phyloP scores from a whole-genome alignment of 805 yeast species.

The Candida morakotiae region DNA sequence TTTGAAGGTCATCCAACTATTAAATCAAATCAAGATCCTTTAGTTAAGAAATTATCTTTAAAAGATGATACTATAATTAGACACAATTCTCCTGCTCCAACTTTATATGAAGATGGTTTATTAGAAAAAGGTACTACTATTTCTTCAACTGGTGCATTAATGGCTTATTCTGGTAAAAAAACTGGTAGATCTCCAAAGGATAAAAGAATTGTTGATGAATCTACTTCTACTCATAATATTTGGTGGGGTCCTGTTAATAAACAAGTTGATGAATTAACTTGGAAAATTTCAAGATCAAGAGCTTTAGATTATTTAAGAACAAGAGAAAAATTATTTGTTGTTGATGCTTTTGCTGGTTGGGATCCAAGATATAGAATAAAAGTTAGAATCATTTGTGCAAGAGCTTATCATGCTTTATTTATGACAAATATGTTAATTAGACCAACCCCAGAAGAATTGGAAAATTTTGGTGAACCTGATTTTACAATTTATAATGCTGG shows the following conservation, averaged over 20 bases:
- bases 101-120: slow-evolving; percentile 91
- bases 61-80: slow-evolving; percentile 64
- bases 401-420: slow-evolving; percentile 97
- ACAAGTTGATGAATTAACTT: slow-evolving; percentile 88
- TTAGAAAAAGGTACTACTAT: slow-evolving; percentile 87
- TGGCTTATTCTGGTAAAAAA: slow-evolving; percentile 92
- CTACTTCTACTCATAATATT: slow-evolving; percentile 71
- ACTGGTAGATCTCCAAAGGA: slow-evolving; percentile 99
- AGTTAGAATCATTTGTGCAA: slow-evolving; percentile 93
- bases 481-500: slow-evolving; percentile 98
- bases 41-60: slow-evolving; percentile 41
- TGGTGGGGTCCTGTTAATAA: slow-evolving; percentile 99
- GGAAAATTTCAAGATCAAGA: slow-evolving; percentile 94
- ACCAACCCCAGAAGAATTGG: slow-evolving; percentile 87
- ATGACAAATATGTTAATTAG: slow-evolving; percentile 98
- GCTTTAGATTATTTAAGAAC: slow-evolving; percentile 96
- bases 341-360: slow-evolving; percentile 99
- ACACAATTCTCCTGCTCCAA: slow-evolving; percentile 91
- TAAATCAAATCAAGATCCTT: slow-evolving; percentile 36
- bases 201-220: slow-evolving; percentile 95
- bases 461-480: slow-evolving; percentile 92
- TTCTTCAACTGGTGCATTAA: slow-evolving; percentile 88
- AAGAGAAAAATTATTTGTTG: slow-evolving; percentile 87
- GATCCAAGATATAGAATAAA: slow-evolving; percentile 96
- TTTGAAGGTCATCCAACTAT: slow-evolving; percentile 38